Evolutionary conservation across 345 rosid species (phyloP).

Genomic region (Gossypium turneri): DNA sequence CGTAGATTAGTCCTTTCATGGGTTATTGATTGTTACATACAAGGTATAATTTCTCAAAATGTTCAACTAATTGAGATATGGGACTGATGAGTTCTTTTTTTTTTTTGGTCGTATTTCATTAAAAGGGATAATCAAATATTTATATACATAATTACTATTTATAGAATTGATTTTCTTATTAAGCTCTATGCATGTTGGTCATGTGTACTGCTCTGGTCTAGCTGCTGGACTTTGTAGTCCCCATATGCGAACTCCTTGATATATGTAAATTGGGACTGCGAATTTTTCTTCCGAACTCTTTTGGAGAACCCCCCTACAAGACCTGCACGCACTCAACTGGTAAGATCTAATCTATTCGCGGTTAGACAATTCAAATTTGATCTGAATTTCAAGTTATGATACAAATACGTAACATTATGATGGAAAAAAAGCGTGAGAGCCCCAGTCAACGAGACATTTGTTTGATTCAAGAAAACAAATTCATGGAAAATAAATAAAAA

Average conservation of each 20-base stretch:
- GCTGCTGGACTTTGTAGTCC: fast-evolving
- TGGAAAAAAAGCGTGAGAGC: not conserved
- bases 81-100: too few species aligned
- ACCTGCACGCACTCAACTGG: fast-evolving
- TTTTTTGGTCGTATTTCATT: fast-evolving
- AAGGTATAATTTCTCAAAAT: not conserved
- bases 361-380: fast-evolving
- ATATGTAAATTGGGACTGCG: fast-evolving
- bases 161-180: fast-evolving
- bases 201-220: fast-evolving
- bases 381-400: too few species aligned
- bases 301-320: fast-evolving
- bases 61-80: too few species aligned
- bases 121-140: fast-evolving
- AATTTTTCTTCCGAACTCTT: fast-evolving
- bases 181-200: fast-evolving
- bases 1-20: not conserved
- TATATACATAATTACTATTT: fast-evolving
- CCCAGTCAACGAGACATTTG: not conserved
- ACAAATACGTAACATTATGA: not conserved
- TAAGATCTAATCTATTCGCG: fast-evolving
- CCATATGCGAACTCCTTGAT: fast-evolving
- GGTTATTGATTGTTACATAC: not conserved
- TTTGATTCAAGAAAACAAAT: not conserved
- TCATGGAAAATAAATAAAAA: too few species aligned